Base-by-base conservation (phyloP, 768 basidiomycete genomes). In the Boletellus ananas region DNA sequence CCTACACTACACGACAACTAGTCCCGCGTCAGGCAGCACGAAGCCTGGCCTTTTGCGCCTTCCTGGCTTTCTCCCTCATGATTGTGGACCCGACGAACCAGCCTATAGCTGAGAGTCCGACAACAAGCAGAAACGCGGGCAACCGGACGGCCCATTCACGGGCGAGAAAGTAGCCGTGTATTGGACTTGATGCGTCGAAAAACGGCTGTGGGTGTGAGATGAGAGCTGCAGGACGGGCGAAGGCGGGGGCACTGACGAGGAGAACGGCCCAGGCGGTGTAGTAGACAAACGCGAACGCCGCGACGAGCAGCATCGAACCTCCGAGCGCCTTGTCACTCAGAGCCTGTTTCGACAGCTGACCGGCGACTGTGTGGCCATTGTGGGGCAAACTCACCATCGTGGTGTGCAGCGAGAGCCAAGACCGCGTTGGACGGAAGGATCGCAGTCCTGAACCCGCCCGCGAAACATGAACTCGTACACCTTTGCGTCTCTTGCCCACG, bases 231-330 rank as follows among this genome's bases (percentile, higher is more conserved):
- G 45, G 34, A 42, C 17, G 41, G 25, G 39, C 18, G 31, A 13
- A 3, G 13, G 25, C 13, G 17, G 27, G 9, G 20, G 31, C 23
- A 69, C 86, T 60, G 57, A 93, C 94, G 47, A 94, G 78, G 44
- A 97, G 72, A 47, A 96, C 77, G 13, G 93, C 85, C 94, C 94
- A 97, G 23, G 79, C 76, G 2, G 94, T 93, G 68, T 97, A 98
- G 67, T 97, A 97, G 10, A 79, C 72, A 72, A 95, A 95, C 34
- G 89, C 80, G 38, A 82, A 67, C 6, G 80, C 78, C 31, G 91
- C 90, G 54, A 79, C 76, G 55, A 89, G 74, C 63, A 96, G 80
- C 87, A 95, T 90, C 37, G 73, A 58, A 27, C 84, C 80, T 44
- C 94, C 94, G 10, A 93, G 70, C 37, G 76, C 72, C 73, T 89